Conservation (phyloP, 2,329 filamentous ascomycete species). For the Paecilomyces dactylethromorphus region DNA sequence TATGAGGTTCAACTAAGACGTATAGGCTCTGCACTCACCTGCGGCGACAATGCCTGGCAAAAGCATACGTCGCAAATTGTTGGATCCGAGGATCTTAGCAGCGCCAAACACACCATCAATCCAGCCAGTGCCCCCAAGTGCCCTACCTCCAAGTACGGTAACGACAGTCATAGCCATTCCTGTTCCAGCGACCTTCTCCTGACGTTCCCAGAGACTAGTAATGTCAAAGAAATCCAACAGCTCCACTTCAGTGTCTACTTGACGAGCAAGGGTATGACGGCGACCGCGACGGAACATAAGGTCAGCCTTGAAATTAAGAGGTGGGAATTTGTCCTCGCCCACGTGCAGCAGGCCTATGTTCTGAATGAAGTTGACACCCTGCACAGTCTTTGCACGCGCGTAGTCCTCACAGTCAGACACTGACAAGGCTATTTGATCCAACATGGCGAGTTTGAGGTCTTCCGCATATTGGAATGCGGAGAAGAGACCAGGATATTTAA, state of each 20-base stretch:
- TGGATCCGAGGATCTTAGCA: constrained; percentile 70
- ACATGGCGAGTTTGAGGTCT: constrained; percentile 84
- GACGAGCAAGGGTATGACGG: constrained; percentile 71
- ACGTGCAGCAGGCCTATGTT: constrained; percentile 82
- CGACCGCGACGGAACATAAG: constrained; percentile 82
- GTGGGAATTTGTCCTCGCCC: constrained; percentile 70
- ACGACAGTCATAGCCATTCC: constrained; percentile 91
- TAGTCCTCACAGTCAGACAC: constrained; percentile 78
- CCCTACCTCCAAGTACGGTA: constrained; percentile 73
- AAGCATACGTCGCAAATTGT: constrained; percentile 73
- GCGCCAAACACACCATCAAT: constrained; percentile 79
- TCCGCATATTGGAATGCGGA: constrained; percentile 88
- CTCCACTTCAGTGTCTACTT: constrained; percentile 83
- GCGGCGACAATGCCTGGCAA: constrained; percentile 72
- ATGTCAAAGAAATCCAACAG: constrained; percentile 91
- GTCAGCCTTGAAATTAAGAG: constrained; percentile 81
- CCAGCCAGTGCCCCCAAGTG: constrained; percentile 81
- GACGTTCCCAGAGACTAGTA: constrained; percentile 71
- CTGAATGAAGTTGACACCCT: constrained; percentile 81
- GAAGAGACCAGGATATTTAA: constrained; percentile 80
- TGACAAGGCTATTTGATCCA: constrained; percentile 74
- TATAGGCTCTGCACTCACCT: constrained; percentile 51
- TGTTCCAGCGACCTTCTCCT: constrained; percentile 91
- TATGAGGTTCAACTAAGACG: constrained; percentile 6
- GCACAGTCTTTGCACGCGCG: constrained; percentile 69